Evolutionary conservation across 2,329 filamentous ascomycete species (phyloP), one percentile per base, ranked within the genome.

Genomic region (Rosellinia necatrix): DNA sequence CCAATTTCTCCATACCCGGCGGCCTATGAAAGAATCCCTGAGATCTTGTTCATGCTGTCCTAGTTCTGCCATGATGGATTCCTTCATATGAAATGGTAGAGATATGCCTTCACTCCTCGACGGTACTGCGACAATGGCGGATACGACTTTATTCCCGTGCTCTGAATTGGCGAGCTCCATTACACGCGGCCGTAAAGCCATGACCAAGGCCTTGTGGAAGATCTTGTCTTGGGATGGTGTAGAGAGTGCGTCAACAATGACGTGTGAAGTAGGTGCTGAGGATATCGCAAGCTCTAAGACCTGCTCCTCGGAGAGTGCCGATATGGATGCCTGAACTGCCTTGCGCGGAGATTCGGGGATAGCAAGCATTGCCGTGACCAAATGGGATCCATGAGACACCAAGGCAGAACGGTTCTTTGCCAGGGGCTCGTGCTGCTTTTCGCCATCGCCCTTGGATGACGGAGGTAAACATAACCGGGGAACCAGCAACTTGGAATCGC

Each of bases 331-430:
- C 69, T 94, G 90, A 27, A 96, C 82, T 9, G 92, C 80, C 47
- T 84, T 84, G 53, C 83, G 81, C 1, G 92, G 78, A 1, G 81
- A 73, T 0, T 91, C 91, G 0, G 89, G 83, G 22, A 91, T 87
- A 6, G 83, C 76, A 47, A 97, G 84, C 77, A 99, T 88, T 3
- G 89, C 77, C 59, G 94, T 87, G 7, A 90, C 87, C 24, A 99
- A 81, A 42, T 96, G 81, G 17, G 90, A 91, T 57, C 89, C 91
- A 75, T 99, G 92, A 3, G 78, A 79, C 29, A 80, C 72, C 19
- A 83, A 72, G 25, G 79, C 77, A 25, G 77, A 73, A 50, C 70
- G 91, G 73, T 79, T 91, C 85, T 75, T 83, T 64, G 63, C 75
- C 30, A 73, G 70, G 49, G 67, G 70, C 24, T 76, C 73, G 34